Conservation (phyloP, 2,329 filamentous ascomycete genomes). For the Fusarium zealandicum region DNA sequence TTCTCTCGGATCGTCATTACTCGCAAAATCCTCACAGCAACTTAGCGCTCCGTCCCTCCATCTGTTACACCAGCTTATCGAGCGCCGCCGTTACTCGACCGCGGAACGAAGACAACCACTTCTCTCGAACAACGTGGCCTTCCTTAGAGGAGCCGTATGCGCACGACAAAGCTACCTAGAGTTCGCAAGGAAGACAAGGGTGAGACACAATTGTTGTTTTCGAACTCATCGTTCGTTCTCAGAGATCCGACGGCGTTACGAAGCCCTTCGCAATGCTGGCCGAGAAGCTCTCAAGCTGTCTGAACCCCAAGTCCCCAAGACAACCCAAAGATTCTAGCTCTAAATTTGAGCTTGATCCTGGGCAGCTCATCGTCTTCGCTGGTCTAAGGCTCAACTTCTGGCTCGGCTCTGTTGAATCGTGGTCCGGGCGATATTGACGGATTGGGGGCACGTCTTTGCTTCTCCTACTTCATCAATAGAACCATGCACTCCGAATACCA, state of each 20-base stretch:
- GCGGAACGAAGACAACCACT: slow-evolving; percentile 20
- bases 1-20: slow-evolving; percentile 35
- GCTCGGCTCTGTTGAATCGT: not conserved
- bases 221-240: slow-evolving; percentile 11
- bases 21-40: slow-evolving; percentile 29
- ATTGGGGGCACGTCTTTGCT: not conserved
- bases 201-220: slow-evolving; percentile 31
- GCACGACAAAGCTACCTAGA: not conserved
- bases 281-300: not conserved
- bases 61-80: slow-evolving; percentile 36
- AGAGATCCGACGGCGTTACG: not conserved
- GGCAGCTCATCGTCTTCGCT: not conserved
- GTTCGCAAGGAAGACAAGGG: slow-evolving; percentile 26
- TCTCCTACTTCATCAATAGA: not conserved
- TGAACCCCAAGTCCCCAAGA: not conserved
- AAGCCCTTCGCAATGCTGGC: slow-evolving; percentile 1
- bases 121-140: slow-evolving; percentile 19
- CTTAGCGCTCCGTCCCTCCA: slow-evolving; percentile 28
- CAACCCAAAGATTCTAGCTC: not conserved
- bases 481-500: not conserved
- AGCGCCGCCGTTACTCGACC: slow-evolving; percentile 29
- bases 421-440: not conserved
- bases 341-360: not conserved
- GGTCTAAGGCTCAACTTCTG: not conserved
- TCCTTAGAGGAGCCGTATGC: slow-evolving; percentile 8